Evolutionary conservation across 352 stramenopile species (phyloP), one percentile per base, ranked within the genome.

Genomic region (Pythium periplocum): DNA sequence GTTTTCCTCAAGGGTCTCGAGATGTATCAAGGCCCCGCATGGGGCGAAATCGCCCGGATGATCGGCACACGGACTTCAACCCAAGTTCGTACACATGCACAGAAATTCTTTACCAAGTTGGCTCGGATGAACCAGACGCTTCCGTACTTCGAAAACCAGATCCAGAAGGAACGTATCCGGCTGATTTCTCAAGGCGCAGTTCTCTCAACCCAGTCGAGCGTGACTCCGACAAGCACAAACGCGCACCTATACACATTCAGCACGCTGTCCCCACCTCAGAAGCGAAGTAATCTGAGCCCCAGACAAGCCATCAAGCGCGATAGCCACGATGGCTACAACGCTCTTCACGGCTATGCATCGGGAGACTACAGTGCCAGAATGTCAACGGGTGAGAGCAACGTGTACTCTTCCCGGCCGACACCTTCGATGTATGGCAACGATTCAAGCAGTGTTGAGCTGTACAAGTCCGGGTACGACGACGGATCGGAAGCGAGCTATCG

Each of bases 81-180:
- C 8, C 85, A 95, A 55, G 83, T 92, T 52, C 83, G 85, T 9
- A 93, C 82, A 3, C 85, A 95, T 57, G 85, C 85, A 17, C 85
- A 95, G 56, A 95, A 95, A 67, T 95, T 92, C 66, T 95, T 95
- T 59, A 88, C 79, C 42, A 93, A 93, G 61, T 64, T 95, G 42
- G 81, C 79, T 38, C 71, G 77, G n/a, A 66, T 75, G 37, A 84
- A 86, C 55, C 76, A 87, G 53, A 79, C 73, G 45, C 69, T 91
- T 55, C 78, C 80, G 37, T 77, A 87, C 60, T 91, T 91, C 51
- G 80, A 87, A 52, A 66, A 47, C 52, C 75, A 91, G 67, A 91
- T 91, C 57, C 62, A 85, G 48, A 82, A 79, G 53, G 80, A 88
- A 51, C 77, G 80, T 26, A 53, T 63, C 37, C 75, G 80, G 45